phyloP scores from a whole-genome alignment of 2,329 filamentous ascomycete genomes.

The Myotisia sp. region DNA sequence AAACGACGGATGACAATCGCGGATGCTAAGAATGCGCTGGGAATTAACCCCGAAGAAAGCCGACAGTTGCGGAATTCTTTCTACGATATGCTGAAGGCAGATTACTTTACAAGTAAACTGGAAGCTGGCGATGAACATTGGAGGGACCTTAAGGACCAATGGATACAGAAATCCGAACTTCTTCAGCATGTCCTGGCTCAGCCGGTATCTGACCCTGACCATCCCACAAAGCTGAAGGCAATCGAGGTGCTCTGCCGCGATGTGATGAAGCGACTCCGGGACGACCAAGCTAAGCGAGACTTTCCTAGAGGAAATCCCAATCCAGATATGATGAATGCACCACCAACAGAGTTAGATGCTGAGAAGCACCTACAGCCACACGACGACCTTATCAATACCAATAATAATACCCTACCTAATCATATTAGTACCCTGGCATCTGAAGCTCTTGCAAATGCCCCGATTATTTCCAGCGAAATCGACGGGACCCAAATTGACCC shows the following conservation, averaged over 20 bases:
- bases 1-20: slow-evolving; percentile 55
- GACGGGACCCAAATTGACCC: slow-evolving; percentile 50
- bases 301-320: slow-evolving; percentile 19
- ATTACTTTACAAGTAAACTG: slow-evolving; percentile 58
- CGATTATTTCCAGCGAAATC: slow-evolving; percentile 26
- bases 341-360: slow-evolving; percentile 23
- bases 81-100: slow-evolving; percentile 49
- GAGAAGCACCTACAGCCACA: too few species aligned
- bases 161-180: slow-evolving; percentile 46
- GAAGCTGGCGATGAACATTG: slow-evolving; percentile 58
- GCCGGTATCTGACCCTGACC: slow-evolving; percentile 38
- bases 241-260: slow-evolving; percentile 60
- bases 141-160: slow-evolving; percentile 53
- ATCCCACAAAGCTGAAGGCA: slow-evolving; percentile 46
- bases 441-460: slow-evolving; percentile 30
- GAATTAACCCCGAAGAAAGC: slow-evolving; percentile 53
- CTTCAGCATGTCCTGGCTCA: slow-evolving; percentile 42
- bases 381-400: slow-evolving; percentile 9
- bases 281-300: slow-evolving; percentile 48
- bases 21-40: slow-evolving; percentile 58
- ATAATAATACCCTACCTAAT: slow-evolving; percentile 17
- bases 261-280: slow-evolving; percentile 61
- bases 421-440: slow-evolving; percentile 32
- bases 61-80: slow-evolving; percentile 53
- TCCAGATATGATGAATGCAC: neutral